Conservation (phyloP, 495 filamentous ascomycete species). For the Penicillium roqueforti region DNA sequence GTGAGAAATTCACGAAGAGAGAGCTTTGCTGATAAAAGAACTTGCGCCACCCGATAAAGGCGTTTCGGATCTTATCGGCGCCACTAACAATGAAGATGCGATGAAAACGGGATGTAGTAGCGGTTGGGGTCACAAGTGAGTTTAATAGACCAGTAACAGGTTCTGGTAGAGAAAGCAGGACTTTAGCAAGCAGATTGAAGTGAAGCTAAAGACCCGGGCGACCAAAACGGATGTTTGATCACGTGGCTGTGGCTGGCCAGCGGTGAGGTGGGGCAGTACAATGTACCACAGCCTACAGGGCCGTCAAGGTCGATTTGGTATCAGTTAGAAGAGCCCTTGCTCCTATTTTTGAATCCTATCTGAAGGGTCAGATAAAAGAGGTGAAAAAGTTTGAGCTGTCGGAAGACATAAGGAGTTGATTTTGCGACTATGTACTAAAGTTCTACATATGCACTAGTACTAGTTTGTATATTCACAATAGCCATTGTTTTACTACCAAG, state of each 20-base stretch:
- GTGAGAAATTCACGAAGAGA: constrained; percentile 3
- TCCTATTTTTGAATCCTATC: not conserved
- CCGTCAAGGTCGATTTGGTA: not conserved
- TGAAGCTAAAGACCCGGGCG: constrained; percentile 8
- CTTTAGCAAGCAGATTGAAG: not conserved
- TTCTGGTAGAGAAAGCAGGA: not conserved
- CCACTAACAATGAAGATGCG: not conserved
- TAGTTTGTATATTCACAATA: not conserved
- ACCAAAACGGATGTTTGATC: not conserved
- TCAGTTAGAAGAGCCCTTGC: not conserved
- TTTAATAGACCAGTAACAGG: not conserved
- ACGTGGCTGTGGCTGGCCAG: constrained; percentile 1
- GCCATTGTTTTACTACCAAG: not conserved
- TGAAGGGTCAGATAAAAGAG: not conserved
- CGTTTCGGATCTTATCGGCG: constrained; percentile 3
- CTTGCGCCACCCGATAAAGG: constrained; percentile 12
- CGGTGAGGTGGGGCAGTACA: constrained; percentile 2
- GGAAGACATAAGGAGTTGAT: not conserved
- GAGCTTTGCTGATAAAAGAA: constrained; percentile 9
- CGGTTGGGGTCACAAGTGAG: not conserved
- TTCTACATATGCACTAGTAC: too few relatives aligned
- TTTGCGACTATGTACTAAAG: not conserved
- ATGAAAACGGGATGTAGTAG: not conserved
- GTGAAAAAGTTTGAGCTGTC: not conserved
- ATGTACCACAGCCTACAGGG: not conserved